These are phyloP conservation scores for Jamesozyma spencerorum DNA, from an alignment of 805 yeast genomes.

Conservation along the genomic window DNA sequence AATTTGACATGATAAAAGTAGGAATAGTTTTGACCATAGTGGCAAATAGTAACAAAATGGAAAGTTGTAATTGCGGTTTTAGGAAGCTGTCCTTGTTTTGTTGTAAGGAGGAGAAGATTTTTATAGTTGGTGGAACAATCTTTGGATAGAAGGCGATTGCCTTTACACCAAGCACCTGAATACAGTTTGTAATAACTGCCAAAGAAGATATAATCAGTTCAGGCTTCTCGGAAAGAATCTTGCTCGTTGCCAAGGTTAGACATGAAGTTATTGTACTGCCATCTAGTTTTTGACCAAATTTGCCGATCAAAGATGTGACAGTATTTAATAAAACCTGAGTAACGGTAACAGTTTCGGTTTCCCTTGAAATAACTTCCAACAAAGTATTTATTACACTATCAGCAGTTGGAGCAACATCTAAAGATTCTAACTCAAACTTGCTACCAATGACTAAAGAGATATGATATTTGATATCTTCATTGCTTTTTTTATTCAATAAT, in stretches of 20 bases:
- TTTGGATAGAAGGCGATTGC: conserved; percentile 77
- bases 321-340: conserved; percentile 66
- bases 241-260: conserved; percentile 42
- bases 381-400: conserved; percentile 42
- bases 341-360: conserved; percentile 33
- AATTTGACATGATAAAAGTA: conserved; percentile 63
- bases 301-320: conserved; percentile 50
- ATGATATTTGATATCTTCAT: conserved; percentile 48
- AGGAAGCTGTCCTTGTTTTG: conserved; percentile 18
- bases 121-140: conserved; percentile 66
- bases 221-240: conserved; percentile 41
- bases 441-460: conserved; percentile 52
- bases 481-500: conserved; percentile 23
- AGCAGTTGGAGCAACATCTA: conserved; percentile 45
- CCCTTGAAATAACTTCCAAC: conserved; percentile 30
- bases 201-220: conserved; percentile 68
- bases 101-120: conserved; percentile 39
- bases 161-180: conserved; percentile 74
- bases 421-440: conserved; percentile 62
- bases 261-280: conserved; percentile 39
- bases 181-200: conserved; percentile 58
- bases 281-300: conserved; percentile 48
- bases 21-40: conserved; percentile 77
- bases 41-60: conserved; percentile 63
- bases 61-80: conserved; percentile 45